A percentile compares a stretch with the other conserved stretches of the same genome.
These are phyloP conservation scores for Amauroascus niger DNA, from an alignment of 2,329 filamentous ascomycete species.

Conservation along the genomic window DNA sequence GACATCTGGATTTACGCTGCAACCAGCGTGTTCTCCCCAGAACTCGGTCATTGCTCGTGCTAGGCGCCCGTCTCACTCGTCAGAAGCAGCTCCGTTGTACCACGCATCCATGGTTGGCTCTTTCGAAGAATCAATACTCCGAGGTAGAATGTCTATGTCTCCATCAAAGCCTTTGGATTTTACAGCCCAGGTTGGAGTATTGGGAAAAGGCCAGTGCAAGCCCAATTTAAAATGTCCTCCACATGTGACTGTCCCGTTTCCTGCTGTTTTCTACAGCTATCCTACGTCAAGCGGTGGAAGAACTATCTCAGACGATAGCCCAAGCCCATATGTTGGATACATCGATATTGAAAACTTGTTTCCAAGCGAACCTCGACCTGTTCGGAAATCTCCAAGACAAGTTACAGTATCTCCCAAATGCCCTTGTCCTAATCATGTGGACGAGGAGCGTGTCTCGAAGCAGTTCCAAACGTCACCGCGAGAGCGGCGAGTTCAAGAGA, in stretches of 20 bases:
- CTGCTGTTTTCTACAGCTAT: slow-evolving; percentile 94
- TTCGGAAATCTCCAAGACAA: slow-evolving; percentile 30
- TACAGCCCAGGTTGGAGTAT: slow-evolving; percentile 84
- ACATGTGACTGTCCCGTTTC: slow-evolving; percentile 83
- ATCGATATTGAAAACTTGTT: slow-evolving; percentile 83
- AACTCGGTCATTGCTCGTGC: slow-evolving; percentile 18
- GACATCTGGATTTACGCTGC: slow-evolving; percentile 48
- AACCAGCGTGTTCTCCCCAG: slow-evolving; percentile 39
- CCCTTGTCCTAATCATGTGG: slow-evolving; percentile 10
- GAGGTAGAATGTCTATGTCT: slow-evolving; percentile 91
- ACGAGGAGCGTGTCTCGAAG: slow-evolving; percentile 8
- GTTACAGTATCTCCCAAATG: slow-evolving; percentile 13
- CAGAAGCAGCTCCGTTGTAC: slow-evolving; percentile 67
- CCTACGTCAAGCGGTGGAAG: slow-evolving; percentile 55
- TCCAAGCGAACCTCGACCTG: slow-evolving; percentile 37
- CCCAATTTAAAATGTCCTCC: slow-evolving; percentile 72
- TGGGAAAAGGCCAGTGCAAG: slow-evolving; percentile 84
- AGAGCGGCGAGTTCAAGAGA: slow-evolving; percentile 42
- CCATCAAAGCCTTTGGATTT: slow-evolving; percentile 90
- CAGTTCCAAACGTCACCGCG: slow-evolving; percentile 19
- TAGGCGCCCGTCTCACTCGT: slow-evolving; percentile 59
- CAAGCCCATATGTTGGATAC: slow-evolving; percentile 89
- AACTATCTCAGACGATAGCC: slow-evolving; percentile 65
- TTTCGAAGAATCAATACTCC: slow-evolving; percentile 92
- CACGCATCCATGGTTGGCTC: slow-evolving; percentile 96